These are phyloP conservation scores for Neurospora terricola DNA, from an alignment of 495 filamentous ascomycete genomes.

Conservation along the genomic window DNA sequence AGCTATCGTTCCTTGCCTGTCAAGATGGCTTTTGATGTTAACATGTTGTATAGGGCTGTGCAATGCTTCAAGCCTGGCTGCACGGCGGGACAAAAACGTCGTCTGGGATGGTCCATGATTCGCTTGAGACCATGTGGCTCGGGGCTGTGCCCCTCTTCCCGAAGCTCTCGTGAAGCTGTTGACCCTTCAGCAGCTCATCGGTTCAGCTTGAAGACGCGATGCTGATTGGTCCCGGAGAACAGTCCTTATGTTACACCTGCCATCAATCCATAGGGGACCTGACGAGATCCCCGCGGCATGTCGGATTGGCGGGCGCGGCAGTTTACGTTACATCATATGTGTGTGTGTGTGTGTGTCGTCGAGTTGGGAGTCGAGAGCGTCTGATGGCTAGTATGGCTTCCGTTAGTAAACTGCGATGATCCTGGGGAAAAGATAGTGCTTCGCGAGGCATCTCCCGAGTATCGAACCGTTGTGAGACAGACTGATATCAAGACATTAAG, in stretches of 20 bases:
- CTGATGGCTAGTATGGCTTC: background rate
- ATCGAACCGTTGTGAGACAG: background rate
- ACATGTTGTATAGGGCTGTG: background rate
- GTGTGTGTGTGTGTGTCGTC: background rate
- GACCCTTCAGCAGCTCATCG: background rate
- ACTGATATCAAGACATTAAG: background rate
- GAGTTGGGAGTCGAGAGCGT: background rate
- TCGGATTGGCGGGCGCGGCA: background rate
- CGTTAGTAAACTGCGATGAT: background rate
- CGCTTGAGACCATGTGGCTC: background rate
- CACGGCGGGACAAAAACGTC: background rate
- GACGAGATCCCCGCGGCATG: background rate
- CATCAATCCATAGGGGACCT: background rate
- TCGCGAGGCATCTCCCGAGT: background rate
- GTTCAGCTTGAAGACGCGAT: background rate
- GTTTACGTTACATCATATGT: background rate
- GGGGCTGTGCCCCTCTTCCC: background rate
- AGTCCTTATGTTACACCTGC: background rate
- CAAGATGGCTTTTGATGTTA: background rate
- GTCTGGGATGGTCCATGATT: background rate
- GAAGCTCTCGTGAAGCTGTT: background rate
- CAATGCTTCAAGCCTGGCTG: background rate
- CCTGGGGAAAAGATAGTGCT: background rate
- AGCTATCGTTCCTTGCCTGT: background rate
- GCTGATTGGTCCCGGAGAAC: background rate